phyloP scores from a whole-genome alignment of 306 rosid species.

The Glycine tomentella region DNA sequence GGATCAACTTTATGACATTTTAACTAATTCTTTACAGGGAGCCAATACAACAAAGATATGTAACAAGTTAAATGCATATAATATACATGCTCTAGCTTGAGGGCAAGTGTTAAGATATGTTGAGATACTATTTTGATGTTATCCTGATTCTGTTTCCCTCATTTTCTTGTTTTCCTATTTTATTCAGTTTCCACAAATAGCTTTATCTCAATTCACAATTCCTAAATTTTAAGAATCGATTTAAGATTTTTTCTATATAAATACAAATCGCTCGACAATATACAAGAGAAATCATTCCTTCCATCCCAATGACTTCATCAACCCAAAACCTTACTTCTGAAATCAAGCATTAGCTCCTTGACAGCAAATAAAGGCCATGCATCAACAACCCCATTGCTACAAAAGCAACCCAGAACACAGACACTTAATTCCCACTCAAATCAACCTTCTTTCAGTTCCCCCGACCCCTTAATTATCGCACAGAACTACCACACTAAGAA shows the following conservation, averaged over 20 bases:
- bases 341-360: conserved; percentile 3
- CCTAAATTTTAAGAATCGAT: neutral
- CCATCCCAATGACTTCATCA: neutral
- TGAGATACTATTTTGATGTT: neutral
- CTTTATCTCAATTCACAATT: neutral
- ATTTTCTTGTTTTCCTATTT: neutral
- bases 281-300: neutral
- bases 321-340: neutral
- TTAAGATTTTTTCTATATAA: neutral
- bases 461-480: conserved; percentile 1
- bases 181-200: neutral
- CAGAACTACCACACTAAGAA: neutral
- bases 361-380: neutral
- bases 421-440: conserved; percentile 22
- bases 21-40: neutral
- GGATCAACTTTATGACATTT: neutral
- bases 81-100: neutral
- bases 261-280: neutral
- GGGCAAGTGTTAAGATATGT: neutral
- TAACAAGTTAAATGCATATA: neutral
- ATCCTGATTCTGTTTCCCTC: neutral
- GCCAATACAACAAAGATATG: neutral
- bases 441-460: neutral
- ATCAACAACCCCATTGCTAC: neutral
- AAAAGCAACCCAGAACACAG: conserved; percentile 31